Base-by-base conservation (phyloP, 2,329 filamentous ascomycete species). In the Cordyceps farinosa region DNA sequence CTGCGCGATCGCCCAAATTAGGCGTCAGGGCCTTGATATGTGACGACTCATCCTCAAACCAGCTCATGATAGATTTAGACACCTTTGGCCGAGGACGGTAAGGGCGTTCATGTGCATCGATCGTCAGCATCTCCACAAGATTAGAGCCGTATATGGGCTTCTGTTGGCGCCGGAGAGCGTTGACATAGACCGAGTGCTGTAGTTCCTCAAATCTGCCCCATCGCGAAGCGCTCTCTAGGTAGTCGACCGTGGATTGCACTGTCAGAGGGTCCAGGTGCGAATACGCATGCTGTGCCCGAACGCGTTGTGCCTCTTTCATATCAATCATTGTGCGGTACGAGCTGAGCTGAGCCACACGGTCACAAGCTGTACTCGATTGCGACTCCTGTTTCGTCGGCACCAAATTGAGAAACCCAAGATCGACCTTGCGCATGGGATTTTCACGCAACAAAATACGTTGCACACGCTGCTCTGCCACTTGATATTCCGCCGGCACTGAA, bases 71-170 rank as follows among this genome's bases (percentile, higher is more conserved):
- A 64, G 86, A 84, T 22, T 79, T 79, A 51, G 88, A 86, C 10
- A 85, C 78, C 53, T 80, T 83, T 1, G 90, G 88, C 9, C 82
- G 82, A 13, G 84, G 83, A 64, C 83, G 83, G 58, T 85, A 81
- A 7, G 85, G 87, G 60, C 84, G 82, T 62, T 83, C 78, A 64
- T 85, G 80, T 13, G 84, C 76, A 38, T 85, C 85, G 38, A 94
- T 78, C 0, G 87, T 90, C 45, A 96, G 77, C 32, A 90, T 81
- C 34, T 92, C 83, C n/a, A 94, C 80, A n/a, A 97, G 78, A 50
- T 87, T 87, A 68, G 86, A 88, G 54, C 92, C 92, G 71, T 94
- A 97, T 1, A 97, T 83, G 0, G 93, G 92, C 40, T 85, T 84
- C 66, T 90, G 88, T 68, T 95, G 90, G 40, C 92, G 89, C 3